These are phyloP conservation scores for Wickerhamiella bombiphila DNA, from an alignment of 805 yeast genomes.

Conservation along the genomic window DNA sequence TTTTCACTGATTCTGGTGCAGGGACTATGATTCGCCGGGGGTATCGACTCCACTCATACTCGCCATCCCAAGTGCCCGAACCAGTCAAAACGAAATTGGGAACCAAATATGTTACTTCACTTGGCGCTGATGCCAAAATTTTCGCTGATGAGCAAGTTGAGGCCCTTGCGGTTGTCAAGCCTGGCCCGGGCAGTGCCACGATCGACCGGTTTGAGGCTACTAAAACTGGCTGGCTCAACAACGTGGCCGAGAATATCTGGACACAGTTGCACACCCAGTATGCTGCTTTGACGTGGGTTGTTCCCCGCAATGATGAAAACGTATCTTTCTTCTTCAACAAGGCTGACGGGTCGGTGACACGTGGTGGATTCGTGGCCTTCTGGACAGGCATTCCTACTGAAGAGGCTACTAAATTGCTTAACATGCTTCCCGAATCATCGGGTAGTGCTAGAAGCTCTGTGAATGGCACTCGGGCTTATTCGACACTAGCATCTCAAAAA, in stretches of 20 bases:
- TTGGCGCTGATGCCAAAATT: conserved; percentile 44
- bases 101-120: conserved; percentile 65
- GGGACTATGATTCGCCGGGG: conserved; percentile 98
- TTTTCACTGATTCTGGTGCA: conserved; percentile 97
- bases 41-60: conserved; percentile 57
- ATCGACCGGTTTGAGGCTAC: conserved; percentile 79
- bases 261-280: conserved; percentile 63
- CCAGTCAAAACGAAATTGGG: conserved; percentile 59
- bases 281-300: conserved; percentile 68
- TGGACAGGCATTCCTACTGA: conserved; percentile 68
- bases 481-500: not conserved
- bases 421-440: conserved; percentile 23
- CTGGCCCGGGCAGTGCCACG: conserved; percentile 38
- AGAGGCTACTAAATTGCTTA: conserved; percentile 39
- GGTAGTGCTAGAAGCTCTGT: not conserved
- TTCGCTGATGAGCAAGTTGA: conserved; percentile 88
- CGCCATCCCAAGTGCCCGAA: conserved; percentile 47
- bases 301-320: conserved; percentile 79
- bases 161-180: conserved; percentile 72
- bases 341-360: conserved; percentile 86
- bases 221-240: conserved; percentile 91
- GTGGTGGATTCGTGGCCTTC: conserved; percentile 77
- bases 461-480: not conserved
- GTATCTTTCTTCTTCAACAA: conserved; percentile 82
- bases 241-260: conserved; percentile 91